Base-by-base conservation (phyloP, 2,329 filamentous ascomycete species). In the Pyricularia sp. region DNA sequence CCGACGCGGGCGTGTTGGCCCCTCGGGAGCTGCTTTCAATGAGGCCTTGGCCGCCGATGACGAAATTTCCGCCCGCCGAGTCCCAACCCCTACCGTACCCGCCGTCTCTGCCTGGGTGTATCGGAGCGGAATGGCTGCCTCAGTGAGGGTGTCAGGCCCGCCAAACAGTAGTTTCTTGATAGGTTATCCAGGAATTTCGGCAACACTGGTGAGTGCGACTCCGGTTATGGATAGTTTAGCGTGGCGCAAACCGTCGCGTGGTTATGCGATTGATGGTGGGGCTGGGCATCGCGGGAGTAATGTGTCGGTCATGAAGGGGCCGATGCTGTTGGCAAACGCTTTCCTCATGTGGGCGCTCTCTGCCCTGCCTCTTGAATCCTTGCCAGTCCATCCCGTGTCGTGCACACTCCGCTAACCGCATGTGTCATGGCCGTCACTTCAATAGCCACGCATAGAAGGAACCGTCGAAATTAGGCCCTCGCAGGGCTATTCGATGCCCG, bases 81-180 rank as follows among this genome's bases (percentile, higher is more conserved):
- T 31, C 20, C 26, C 26, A 68, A 42, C 66, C 55, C 25, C 58
- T 7, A 23, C 20, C 26, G 59, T 64, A 30, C 36, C 55, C 28
- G 55, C 26, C 26, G 55, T 42, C 55, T 42, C 31, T 50, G 30
- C 20, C 31, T 10, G 58, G 23, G 14, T 25, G 65, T n/a, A 55
- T 36, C 33, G n/a, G 58, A 61, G 58, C 58, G 58, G 65, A 50
- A 78, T 79, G 75, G 75, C 77, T 50, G 77, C 77, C 69, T 76
- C 92, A 80, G 95, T 99, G 83, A 91, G 95, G 86, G 93, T 99
- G 81, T 97, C 93, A 74, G 95, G 95, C 78, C 94, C 94, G 78
- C 94, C 95, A 75, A 99, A 99, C 82, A 95, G 93, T 81, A 95
- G 92, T 81, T 97, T 97, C 78, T 86, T 98, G 72, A 93, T 98